Percentiles rank a stretch among this genome's conserved stretches.
These are phyloP conservation scores for Pseudocercospora crystallina DNA, from an alignment of 2,329 filamentous ascomycete species.

Conservation along the genomic window DNA sequence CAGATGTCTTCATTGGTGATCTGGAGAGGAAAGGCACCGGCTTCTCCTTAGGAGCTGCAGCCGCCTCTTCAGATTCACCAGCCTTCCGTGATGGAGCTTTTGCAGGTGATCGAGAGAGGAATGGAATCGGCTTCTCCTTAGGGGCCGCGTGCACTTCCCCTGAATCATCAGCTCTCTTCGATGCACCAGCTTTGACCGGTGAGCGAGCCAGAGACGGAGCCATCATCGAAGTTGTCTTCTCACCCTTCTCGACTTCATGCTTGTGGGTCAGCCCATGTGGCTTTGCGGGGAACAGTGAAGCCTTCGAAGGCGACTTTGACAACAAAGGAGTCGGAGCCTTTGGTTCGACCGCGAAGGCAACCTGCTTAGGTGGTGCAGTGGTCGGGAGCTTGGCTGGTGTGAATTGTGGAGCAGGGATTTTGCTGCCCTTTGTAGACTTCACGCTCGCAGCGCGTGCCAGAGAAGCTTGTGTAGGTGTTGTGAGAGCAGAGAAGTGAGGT, in stretches of 20 bases:
- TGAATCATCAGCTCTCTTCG: slow-evolving; percentile 9
- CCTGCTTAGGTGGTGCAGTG: slow-evolving; percentile 8
- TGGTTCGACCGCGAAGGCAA: slow-evolving; percentile 7
- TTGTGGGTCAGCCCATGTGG: neutral
- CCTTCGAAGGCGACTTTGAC: slow-evolving; percentile 32
- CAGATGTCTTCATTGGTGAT: slow-evolving; percentile 30
- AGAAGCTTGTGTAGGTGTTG: slow-evolving; percentile 78
- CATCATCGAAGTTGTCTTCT: slow-evolving; percentile 20
- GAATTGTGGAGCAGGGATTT: slow-evolving; percentile 32
- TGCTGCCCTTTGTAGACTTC: slow-evolving; percentile 42
- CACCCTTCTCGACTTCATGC: slow-evolving; percentile 2
- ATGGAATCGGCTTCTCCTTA: slow-evolving; percentile 17
- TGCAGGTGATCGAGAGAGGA: slow-evolving; percentile 28
- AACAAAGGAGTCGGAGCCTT: slow-evolving; percentile 26
- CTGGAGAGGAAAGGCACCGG: slow-evolving; percentile 30
- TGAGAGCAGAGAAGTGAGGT: slow-evolving; percentile 55
- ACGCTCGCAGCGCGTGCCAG: slow-evolving; percentile 61
- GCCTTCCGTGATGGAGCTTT: slow-evolving; percentile 19
- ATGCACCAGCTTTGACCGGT: slow-evolving; percentile 21
- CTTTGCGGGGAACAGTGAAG: slow-evolving; percentile 20
- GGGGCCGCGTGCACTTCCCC: neutral
- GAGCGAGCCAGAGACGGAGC: slow-evolving; percentile 31
- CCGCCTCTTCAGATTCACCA: neutral
- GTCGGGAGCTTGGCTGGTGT: slow-evolving; percentile 25
- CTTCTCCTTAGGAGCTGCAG: slow-evolving; percentile 9